Percentiles rank a stretch among this genome's conserved stretches.
These are phyloP conservation scores for Malus domestica DNA, from an alignment of 306 rosid species.

Conservation along the genomic window DNA sequence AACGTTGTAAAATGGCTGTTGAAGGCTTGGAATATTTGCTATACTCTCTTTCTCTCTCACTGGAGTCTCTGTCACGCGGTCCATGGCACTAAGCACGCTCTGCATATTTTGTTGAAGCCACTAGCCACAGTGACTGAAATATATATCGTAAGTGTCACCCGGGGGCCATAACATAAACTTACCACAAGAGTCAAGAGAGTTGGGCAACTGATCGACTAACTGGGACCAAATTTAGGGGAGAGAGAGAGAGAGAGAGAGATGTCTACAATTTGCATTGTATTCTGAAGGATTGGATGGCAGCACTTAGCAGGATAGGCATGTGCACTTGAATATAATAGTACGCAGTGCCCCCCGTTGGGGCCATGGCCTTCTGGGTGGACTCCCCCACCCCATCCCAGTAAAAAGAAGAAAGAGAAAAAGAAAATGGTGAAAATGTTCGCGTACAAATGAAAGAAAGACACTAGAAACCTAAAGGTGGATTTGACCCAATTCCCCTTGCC, in stretches of 20 bases:
- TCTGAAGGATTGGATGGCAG: background rate
- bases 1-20: slow-evolving; percentile 19
- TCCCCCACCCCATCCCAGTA: background rate
- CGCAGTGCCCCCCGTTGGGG: background rate
- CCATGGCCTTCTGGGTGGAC: slow-evolving; percentile 4
- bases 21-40: background rate
- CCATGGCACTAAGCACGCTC: slow-evolving; percentile 19
- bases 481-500: slow-evolving; percentile 19
- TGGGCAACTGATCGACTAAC: background rate
- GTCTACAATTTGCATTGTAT: background rate
- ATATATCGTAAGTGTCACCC: background rate
- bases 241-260: background rate
- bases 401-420: background rate
- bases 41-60: background rate
- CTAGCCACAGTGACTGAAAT: background rate
- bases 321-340: slow-evolving; percentile 10
- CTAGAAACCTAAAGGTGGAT: slow-evolving; percentile 23
- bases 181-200: background rate
- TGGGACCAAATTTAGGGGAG: background rate
- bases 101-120: slow-evolving; percentile 8
- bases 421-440: slow-evolving; percentile 18
- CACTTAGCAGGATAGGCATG: slow-evolving; percentile 16
- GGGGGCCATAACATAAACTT: slow-evolving; percentile 1
- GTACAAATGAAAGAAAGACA: slow-evolving; percentile 21
- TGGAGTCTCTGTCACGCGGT: slow-evolving; percentile 24